Evolutionary conservation across 371 early-diverging fungal species (phyloP), one percentile per base, ranked within the genome.

Genomic region (Coemansia sp.): DNA sequence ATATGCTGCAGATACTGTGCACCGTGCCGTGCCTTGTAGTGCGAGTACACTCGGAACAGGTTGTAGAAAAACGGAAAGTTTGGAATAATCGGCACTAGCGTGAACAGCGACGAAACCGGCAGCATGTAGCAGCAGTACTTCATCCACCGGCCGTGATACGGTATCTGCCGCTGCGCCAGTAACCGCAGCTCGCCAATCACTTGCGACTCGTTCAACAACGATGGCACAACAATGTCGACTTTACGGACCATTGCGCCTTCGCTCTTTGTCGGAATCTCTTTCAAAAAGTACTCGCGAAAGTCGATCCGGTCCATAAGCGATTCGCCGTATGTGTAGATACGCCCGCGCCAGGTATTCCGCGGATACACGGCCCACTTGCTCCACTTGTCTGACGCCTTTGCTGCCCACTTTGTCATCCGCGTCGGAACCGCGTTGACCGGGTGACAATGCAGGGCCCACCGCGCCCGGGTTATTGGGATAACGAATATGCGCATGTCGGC

Each of bases 61-160:
- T 93, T 93, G 78, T 92, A 93, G 21, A 89, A 88, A 13, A 93
- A 76, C 0, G 92, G 92, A 51, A 93, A 86, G 76, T 93, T 93
- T 36, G 94, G 94, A 4, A 91, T 76, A 13, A 92, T 60, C 1
- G 94, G 94, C 0, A 93, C 87, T 64, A 92, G 70, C 4, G 83
- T 86, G 82, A 92, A 90, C 15, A 87, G 80, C 53, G 86, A 83
- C 4, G 92, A 78, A 36, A 92, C 71, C 1, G 94, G 94, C 6
- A 92, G 80, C 83, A 84, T 83, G 53, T 88, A 83, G 19, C 85
- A 86, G 53, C 89, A 89, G 60, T 88, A 86, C 53, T 81, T 82
- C 85, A 90, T 85, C 70, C 89, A 88, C 60, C 86, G 87, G 39
- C 83, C 73, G 70, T 93, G 94, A 69, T 91, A 89, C 0, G 89